Conservation (phyloP, 768 basidiomycete species). For the Lyophyllum shimeji region DNA sequence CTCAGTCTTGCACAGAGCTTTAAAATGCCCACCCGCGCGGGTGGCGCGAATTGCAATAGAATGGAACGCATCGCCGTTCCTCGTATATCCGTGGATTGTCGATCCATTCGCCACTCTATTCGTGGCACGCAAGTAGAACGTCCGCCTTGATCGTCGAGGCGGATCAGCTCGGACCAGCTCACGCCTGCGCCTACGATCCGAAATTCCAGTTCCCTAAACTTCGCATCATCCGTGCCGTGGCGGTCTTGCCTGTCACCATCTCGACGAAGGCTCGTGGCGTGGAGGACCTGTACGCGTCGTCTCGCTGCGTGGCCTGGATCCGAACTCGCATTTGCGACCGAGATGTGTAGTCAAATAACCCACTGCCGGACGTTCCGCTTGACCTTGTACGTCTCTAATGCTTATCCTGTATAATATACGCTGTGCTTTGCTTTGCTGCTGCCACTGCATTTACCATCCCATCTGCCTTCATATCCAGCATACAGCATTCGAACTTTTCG, state of each 20-base stretch:
- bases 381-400: neutral
- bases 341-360: neutral
- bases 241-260: neutral
- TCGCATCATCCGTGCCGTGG: neutral
- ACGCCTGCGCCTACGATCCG: too few species aligned
- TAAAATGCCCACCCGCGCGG: neutral
- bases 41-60: neutral
- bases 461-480: neutral
- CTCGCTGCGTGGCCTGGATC: neutral
- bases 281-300: neutral
- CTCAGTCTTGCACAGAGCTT: neutral
- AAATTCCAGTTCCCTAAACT: too few species aligned
- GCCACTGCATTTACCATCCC: neutral
- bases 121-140: neutral
- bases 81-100: neutral
- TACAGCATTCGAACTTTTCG: neutral
- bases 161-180: too few species aligned
- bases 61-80: neutral
- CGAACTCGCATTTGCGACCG: neutral
- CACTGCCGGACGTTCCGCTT: neutral
- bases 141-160: neutral
- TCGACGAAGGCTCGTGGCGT: neutral
- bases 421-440: constrained; percentile 2
- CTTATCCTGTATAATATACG: constrained; percentile 6
- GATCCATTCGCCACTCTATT: neutral